A percentile compares a stretch with the other conserved stretches of the same genome.
phyloP scores from a whole-genome alignment of 306 rosid genomes.

The Parietaria judaica region DNA sequence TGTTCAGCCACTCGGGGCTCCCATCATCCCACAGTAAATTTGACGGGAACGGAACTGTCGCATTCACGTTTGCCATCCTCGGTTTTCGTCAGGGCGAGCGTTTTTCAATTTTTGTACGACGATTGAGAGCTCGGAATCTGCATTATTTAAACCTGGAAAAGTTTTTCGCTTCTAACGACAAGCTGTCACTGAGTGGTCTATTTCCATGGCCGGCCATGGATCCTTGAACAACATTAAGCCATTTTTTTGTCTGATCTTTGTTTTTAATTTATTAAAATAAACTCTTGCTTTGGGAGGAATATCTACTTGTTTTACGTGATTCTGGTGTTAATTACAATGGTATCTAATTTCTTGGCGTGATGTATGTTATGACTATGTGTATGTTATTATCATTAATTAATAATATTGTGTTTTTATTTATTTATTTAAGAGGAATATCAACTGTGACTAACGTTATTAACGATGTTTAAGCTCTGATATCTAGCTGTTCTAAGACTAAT shows the following conservation, averaged over 20 bases:
- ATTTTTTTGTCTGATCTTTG: neutral
- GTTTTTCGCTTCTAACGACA: constrained; percentile 20
- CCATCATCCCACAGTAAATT: constrained; percentile 9
- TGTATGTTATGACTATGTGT: too few species aligned
- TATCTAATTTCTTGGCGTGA: too few species aligned
- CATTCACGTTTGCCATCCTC: constrained; percentile 9
- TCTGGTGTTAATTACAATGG: too few species aligned
- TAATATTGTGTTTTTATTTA: too few species aligned
- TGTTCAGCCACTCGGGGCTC: constrained; percentile 35
- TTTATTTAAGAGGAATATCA: neutral
- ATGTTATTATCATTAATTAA: too few species aligned
- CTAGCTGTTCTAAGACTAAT: neutral
- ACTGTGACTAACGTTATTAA: neutral
- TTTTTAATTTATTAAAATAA: too few species aligned
- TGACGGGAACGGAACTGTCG: constrained; percentile 16
- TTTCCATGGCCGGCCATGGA: constrained; percentile 9
- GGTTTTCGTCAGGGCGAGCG: too few species aligned
- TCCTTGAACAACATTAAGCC: neutral
- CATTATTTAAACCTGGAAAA: constrained; percentile 1
- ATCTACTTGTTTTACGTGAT: too few species aligned
- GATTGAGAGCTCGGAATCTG: too few species aligned
- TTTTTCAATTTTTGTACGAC: too few species aligned
- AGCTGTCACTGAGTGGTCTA: constrained; percentile 20
- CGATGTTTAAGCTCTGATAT: constrained; percentile 1
- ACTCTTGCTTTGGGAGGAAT: too few species aligned